These are phyloP conservation scores for Cytospora chrysosperma DNA, from an alignment of 2,329 filamentous ascomycete genomes.

Conservation along the genomic window DNA sequence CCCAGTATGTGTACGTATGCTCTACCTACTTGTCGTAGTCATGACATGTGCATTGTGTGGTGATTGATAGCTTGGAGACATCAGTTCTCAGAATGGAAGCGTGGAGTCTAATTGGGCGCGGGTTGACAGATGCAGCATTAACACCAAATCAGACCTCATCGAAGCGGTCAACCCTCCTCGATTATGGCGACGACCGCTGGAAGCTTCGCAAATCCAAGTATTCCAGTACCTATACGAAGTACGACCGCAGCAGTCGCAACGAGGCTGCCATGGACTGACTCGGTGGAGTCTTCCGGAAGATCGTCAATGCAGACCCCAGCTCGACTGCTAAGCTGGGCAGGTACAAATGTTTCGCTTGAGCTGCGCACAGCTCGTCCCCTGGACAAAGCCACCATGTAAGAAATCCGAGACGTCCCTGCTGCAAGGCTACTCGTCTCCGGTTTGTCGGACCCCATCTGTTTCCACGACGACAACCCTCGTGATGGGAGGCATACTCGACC, in stretches of 20 bases:
- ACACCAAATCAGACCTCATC: too few relatives aligned
- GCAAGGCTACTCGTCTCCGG: constrained; percentile 3
- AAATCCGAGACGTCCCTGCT: neutral
- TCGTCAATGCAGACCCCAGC: constrained; percentile 13
- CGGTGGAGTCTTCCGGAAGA: constrained; percentile 1
- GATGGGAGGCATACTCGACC: neutral
- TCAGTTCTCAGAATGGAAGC: neutral
- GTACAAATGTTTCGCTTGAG: neutral
- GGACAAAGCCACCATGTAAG: neutral
- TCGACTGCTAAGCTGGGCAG: constrained; percentile 1
- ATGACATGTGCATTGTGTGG: neutral
- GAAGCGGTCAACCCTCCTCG: neutral
- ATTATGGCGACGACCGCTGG: neutral
- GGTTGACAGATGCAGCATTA: neutral
- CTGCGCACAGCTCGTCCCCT: neutral
- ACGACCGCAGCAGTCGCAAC: neutral
- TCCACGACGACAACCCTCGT: constrained; percentile 20
- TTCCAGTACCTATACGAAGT: neutral
- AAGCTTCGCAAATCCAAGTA: neutral
- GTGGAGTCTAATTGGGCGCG: neutral
- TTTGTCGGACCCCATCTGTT: constrained; percentile 5
- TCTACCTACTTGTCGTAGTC: neutral
- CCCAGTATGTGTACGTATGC: neutral
- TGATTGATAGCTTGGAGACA: neutral
- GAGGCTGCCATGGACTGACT: neutral